Evolutionary conservation across 192 early-diverging fungal genomes (phyloP).

Genomic region (Allomyces arbusculus): DNA sequence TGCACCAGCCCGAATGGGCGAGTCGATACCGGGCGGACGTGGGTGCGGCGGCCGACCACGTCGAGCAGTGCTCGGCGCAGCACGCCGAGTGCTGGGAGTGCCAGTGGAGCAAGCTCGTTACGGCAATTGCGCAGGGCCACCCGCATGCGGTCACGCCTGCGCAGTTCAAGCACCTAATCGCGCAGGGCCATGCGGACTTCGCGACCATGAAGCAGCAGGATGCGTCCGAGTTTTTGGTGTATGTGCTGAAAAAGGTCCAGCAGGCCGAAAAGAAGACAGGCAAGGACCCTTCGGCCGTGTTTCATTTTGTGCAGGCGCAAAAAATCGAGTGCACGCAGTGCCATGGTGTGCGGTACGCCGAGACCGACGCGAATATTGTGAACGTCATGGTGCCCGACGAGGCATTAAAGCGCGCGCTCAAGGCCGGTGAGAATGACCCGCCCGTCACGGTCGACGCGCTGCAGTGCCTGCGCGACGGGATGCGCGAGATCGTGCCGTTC

Average conservation of each 20-base stretch:
- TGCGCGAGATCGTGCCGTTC: slow-evolving; percentile 19
- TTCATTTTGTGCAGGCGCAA: slow-evolving; percentile 63
- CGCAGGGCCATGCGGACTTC: slow-evolving; percentile 82
- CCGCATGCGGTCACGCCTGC: slow-evolving; percentile 71
- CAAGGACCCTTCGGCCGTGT: slow-evolving; percentile 53
- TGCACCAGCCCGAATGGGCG: slow-evolving; percentile 51
- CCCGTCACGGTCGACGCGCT: not conserved
- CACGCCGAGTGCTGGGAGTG: slow-evolving; percentile 70
- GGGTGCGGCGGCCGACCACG: slow-evolving; percentile 15
- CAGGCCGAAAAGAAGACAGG: slow-evolving; percentile 49
- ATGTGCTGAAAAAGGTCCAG: slow-evolving; percentile 48
- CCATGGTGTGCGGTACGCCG: slow-evolving; percentile 55
- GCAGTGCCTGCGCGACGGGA: not conserved
- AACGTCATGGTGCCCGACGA: not conserved
- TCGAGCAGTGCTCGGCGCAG: slow-evolving; percentile 23
- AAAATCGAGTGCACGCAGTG: slow-evolving; percentile 73
- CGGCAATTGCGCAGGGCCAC: not conserved
- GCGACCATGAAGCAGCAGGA: slow-evolving; percentile 97
- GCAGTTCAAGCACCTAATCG: slow-evolving; percentile 81
- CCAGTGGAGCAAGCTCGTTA: slow-evolving; percentile 73
- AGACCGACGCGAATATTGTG: slow-evolving; percentile 17
- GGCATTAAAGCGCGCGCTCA: not conserved
- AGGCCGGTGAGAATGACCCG: slow-evolving; percentile 7
- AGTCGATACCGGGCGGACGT: slow-evolving; percentile 31
- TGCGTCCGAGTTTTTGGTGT: slow-evolving; percentile 80